These are phyloP conservation scores for barrel medic (Medicago truncatula) DNA, from an alignment of 306 rosid species.

Conservation along the genomic window DNA sequence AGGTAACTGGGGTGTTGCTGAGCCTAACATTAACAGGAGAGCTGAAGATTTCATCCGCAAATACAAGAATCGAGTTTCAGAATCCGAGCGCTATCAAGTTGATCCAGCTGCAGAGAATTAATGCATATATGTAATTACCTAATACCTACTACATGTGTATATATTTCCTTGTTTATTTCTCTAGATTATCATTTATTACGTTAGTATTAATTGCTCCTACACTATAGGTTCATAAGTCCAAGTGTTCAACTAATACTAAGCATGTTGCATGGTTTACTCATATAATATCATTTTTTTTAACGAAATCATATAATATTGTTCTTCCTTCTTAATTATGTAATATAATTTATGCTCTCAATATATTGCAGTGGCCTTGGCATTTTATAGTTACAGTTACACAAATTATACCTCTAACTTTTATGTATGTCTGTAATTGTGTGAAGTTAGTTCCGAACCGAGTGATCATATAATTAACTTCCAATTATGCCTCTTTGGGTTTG, in stretches of 20 bases:
- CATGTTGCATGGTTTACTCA: background rate
- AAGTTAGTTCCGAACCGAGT: too few relatives aligned
- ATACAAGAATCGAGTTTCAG: slow-evolving; percentile 52
- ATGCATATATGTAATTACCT: background rate
- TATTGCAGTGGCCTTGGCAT: background rate
- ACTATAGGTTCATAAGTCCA: too few relatives aligned
- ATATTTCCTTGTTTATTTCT: background rate
- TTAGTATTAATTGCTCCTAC: background rate
- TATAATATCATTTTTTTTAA: too few relatives aligned
- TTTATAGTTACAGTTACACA: background rate
- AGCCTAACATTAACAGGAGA: slow-evolving; percentile 60
- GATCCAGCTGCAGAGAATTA: background rate
- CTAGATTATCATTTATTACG: background rate
- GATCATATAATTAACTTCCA: too few relatives aligned
- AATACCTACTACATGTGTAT: background rate
- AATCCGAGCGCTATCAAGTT: slow-evolving; percentile 46
- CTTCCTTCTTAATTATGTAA: background rate
- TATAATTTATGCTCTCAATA: background rate
- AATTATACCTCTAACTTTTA: too few relatives aligned
- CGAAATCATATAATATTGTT: background rate
- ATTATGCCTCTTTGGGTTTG: too few relatives aligned
- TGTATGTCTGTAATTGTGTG: too few relatives aligned
- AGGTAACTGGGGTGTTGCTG: slow-evolving; percentile 57
- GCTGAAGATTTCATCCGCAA: slow-evolving; percentile 58
- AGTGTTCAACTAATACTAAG: too few relatives aligned